These are phyloP conservation scores for Malassezia japonica DNA, from an alignment of 1,284 basidiomycete genomes.

Conservation along the genomic window DNA sequence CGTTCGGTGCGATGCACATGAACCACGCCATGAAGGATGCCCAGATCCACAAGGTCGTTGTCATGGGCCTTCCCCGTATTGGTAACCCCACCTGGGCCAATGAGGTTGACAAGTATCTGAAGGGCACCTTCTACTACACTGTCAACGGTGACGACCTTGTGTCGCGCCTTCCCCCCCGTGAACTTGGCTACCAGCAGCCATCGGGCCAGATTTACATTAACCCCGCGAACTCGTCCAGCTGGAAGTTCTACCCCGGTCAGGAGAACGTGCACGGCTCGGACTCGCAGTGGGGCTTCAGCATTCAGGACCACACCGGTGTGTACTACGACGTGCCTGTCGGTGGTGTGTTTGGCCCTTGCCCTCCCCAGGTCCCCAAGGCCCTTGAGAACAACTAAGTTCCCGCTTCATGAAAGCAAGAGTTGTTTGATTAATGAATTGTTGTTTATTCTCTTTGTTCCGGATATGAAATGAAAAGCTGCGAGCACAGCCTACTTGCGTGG, in stretches of 20 bases:
- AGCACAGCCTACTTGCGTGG: too few species aligned
- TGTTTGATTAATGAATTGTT: too few species aligned
- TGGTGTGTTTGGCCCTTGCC: constrained; percentile 1
- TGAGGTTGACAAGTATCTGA: constrained; percentile 8
- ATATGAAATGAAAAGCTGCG: too few species aligned
- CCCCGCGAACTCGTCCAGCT: constrained; percentile 15
- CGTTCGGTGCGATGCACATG: neutral
- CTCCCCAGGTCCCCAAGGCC: neutral
- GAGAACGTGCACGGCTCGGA: constrained; percentile 17
- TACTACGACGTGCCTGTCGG: constrained; percentile 9
- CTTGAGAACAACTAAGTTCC: neutral
- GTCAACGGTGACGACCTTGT: constrained; percentile 18
- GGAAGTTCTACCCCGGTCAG: constrained; percentile 17
- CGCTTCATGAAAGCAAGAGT: too few species aligned
- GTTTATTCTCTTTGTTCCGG: too few species aligned
- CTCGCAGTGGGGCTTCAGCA: constrained; percentile 1
- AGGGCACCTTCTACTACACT: constrained; percentile 8
- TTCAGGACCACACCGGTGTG: constrained; percentile 15
- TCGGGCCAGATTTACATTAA: constrained; percentile 19
- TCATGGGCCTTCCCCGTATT: constrained; percentile 16
- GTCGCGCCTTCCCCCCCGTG: constrained; percentile 12
- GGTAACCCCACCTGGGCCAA: constrained; percentile 19
- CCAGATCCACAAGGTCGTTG: constrained; percentile 9
- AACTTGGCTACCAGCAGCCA: constrained; percentile 18
- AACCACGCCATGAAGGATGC: constrained; percentile 16